Evolutionary conservation across 352 stramenopile genomes (phyloP).

Genomic region (Phytophthora fragariae): DNA sequence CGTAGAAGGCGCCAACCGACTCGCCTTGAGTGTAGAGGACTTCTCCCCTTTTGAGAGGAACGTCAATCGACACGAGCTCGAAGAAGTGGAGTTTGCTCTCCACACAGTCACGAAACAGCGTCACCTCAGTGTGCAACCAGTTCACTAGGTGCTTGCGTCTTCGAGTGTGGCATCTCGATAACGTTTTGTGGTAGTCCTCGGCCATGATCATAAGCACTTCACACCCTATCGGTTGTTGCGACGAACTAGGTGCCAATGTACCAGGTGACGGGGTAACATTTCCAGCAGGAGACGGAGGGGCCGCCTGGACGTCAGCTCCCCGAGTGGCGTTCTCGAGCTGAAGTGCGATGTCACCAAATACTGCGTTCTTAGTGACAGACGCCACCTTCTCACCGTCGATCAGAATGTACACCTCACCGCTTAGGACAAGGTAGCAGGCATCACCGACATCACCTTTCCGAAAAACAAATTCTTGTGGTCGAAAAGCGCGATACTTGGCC

Average conservation of each 20-base stretch:
- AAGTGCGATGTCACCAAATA: conserved; percentile 74
- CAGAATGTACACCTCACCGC: conserved; percentile 70
- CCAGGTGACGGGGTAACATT: conserved; percentile 9
- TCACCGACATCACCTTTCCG: conserved; percentile 71
- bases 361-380: conserved; percentile 62
- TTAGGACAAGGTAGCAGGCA: conserved; percentile 72
- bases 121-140: conserved; percentile 74
- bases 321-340: conserved; percentile 79
- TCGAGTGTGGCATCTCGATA: conserved; percentile 68
- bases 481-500: conserved; percentile 58
- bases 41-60: conserved; percentile 65
- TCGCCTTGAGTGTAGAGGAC: conserved; percentile 70
- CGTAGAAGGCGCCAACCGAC: conserved; percentile 70
- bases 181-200: conserved; percentile 77
- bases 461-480: conserved; percentile 64
- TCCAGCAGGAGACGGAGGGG: conserved; percentile 11
- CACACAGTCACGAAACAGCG: conserved; percentile 73
- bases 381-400: conserved; percentile 70
- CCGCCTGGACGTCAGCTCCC: conserved; percentile 67
- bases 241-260: conserved; percentile 7
- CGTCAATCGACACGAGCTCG: conserved; percentile 78
- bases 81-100: conserved; percentile 84
- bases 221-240: conserved; percentile 34
- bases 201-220: conserved; percentile 76
- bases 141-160: conserved; percentile 71